Base-by-base conservation (phyloP, 208 protist genomes). In the Leishmania braziliensis region DNA sequence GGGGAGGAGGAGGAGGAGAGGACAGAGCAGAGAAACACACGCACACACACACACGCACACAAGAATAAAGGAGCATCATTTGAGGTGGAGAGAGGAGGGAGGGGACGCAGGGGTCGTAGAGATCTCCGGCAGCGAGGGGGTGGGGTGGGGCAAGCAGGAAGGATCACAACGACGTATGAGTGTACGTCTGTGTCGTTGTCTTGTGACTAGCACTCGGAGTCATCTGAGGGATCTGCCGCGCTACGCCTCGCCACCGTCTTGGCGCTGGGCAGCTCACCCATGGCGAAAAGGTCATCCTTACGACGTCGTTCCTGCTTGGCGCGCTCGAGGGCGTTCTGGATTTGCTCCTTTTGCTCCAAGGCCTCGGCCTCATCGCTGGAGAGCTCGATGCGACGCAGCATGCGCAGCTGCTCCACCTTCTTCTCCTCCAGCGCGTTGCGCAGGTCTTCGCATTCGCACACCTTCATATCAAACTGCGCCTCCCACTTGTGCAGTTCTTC, bases 391-490 rank as follows among this genome's bases (percentile, higher is more conserved):
- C 89, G 84, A 3, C 90, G 92, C 79, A 92, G 66, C 50, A 94
- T 75, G 46, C 86, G 84, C 80, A 97, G 85, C 71, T 92, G 82
- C 77, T 93, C 82, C 43, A 97, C 79, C 80, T 97, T 97, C 39
- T 95, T 93, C 83, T 96, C 94, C 51, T 90, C 88, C 60, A 97
- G 77, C 2, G 80, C 81, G 54, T 92, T 89, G 68, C 91, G 88
- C 73, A 97, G 89, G 36, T 97, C 92, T 78, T 93, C 94, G 84
- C 91, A 96, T 86, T 97, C 94, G 82, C 86, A 92, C 46, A 97
- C 88, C 83, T 97, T 97, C 58, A 84, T 84, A 84, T 97, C 94
- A 84, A 90, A 97, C 68, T 90, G 86, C 58, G 83, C 85, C 75
- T 95, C 88, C 74, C 90, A 80, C 62, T 88, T 48, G 20, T 80